phyloP scores from a whole-genome alignment of 75 land plant genomes.

The Pinus tabuliformis region DNA sequence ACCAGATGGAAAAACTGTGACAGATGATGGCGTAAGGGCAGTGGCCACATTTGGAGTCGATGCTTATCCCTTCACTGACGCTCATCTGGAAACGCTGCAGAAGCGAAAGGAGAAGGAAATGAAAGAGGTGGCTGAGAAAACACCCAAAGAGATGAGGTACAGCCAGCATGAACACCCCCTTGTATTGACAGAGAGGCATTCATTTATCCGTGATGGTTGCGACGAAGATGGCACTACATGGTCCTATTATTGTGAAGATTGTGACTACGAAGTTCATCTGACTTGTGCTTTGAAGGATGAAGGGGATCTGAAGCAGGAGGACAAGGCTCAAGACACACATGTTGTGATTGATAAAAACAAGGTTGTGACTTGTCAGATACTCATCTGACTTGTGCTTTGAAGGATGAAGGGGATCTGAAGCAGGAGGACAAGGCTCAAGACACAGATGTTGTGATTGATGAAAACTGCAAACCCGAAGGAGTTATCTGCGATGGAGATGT shows the following conservation, averaged over 20 bases:
- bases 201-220: constrained; percentile 41
- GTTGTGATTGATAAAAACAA: background rate
- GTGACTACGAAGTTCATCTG: constrained; percentile 45
- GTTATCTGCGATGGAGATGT: constrained; percentile 7
- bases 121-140: constrained; percentile 21
- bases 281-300: constrained; percentile 25
- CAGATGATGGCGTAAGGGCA: constrained; percentile 34
- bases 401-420: background rate
- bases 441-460: background rate
- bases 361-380: too few species aligned
- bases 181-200: constrained; percentile 1
- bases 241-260: constrained; percentile 35
- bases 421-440: background rate
- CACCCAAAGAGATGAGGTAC: constrained; percentile 31
- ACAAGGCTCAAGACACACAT: background rate
- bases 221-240: constrained; percentile 25
- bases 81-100: constrained; percentile 23
- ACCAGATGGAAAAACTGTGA: constrained; percentile 54
- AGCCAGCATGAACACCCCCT: constrained; percentile 40
- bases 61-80: constrained; percentile 65
- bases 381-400: constrained; percentile 30
- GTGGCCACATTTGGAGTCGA: constrained; percentile 32
- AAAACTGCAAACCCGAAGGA: background rate
- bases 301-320: too few species aligned
- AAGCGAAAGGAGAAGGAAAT: constrained; percentile 7